Evolutionary conservation across 2,329 filamentous ascomycete genomes (phyloP), one percentile per base, ranked within the genome.

Genomic region (Ophiosphaerella korrae): DNA sequence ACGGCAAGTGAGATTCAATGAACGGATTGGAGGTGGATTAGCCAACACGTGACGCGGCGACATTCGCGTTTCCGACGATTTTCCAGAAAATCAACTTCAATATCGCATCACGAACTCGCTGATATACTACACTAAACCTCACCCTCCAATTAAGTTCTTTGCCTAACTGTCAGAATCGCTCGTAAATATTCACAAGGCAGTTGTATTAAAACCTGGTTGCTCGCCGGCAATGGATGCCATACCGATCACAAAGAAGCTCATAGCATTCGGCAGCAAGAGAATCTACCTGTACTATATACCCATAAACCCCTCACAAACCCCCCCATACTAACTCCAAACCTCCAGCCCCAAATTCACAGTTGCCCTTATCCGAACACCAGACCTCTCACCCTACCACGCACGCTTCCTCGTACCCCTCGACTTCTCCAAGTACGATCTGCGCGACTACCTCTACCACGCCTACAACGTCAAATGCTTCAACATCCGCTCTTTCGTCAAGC

Each of bases 371-470:
- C 88, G 87, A 62, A 88, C 86, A 51, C 84, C 85, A 26, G 81
- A 84, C 61, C 83, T 89, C 46, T 87, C 90, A 7, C 86, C 92
- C 16, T 88, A 86, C 58, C 91, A 90, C 73, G 94, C 93, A 57
- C 88, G 87, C 66, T 99, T 99, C 84, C 82, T 88, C 67, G 93
- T 97, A 29, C 94, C 94, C 9, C 83, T 97, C 64, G 86, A 84
- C 65, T 92, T 97, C 81, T 96, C 91, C 81, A 99, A 99, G 78
- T 88, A 97, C 75, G 94, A 99, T 74, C 79, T 99, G 36, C 90
- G 92, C 74, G 92, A 97, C 79, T 99, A 97, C 79, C 87, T 99
- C 55, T 89, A 85, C 78, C 87, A 96, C 74, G 84, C 84, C 37
- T 99, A 99, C 81, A 82, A 83, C 53, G 87, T 97, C 55, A 82